Percentiles rank a stretch among this genome's conserved stretches.
These are phyloP conservation scores for Erodium maritimum DNA, from an alignment of 345 rosid species.

Conservation along the genomic window DNA sequence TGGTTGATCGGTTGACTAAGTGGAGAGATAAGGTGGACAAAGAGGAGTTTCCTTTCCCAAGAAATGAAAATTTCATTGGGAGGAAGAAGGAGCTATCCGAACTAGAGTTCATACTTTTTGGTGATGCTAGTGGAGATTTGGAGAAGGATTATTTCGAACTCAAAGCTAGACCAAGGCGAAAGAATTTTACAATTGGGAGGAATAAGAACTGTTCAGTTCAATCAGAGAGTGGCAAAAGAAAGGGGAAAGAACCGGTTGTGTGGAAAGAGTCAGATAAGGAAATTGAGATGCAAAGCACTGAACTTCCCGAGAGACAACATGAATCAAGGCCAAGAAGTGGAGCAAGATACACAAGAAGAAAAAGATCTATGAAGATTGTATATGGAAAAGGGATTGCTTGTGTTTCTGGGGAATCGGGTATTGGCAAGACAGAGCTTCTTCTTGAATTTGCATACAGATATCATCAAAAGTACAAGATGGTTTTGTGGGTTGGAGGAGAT, in stretches of 20 bases:
- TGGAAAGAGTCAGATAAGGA: constrained; percentile 97
- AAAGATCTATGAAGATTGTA: constrained; percentile 44
- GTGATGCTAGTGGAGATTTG: constrained; percentile 64
- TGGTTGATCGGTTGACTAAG: constrained; percentile 61
- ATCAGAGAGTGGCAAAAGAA: constrained; percentile 26
- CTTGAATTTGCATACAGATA: constrained; percentile 77
- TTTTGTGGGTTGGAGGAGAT: constrained; percentile 91
- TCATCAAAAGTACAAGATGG: constrained; percentile 91
- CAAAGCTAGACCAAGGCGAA: constrained; percentile 67
- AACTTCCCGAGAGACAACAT: constrained; percentile 22
- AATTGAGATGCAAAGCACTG: constrained; percentile 70
- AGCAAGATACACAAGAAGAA: constrained; percentile 43
- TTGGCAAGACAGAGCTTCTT: constrained; percentile 94
- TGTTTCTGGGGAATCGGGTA: constrained; percentile 76
- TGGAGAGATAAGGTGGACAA: constrained; percentile 78
- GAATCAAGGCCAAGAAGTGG: constrained; percentile 24
- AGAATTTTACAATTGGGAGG: constrained; percentile 63
- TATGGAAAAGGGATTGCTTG: constrained; percentile 92
- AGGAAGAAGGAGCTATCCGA: constrained; percentile 86
- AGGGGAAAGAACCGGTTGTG: constrained; percentile 78
- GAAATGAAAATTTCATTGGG: constrained; percentile 71
- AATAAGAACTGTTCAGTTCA: constrained; percentile 29
- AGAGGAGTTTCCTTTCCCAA: constrained; percentile 80
- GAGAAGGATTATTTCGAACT: constrained; percentile 79
- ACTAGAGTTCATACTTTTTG: constrained; percentile 76